Conservation (phyloP, 805 yeast species). For the Candida endomychidarum region DNA sequence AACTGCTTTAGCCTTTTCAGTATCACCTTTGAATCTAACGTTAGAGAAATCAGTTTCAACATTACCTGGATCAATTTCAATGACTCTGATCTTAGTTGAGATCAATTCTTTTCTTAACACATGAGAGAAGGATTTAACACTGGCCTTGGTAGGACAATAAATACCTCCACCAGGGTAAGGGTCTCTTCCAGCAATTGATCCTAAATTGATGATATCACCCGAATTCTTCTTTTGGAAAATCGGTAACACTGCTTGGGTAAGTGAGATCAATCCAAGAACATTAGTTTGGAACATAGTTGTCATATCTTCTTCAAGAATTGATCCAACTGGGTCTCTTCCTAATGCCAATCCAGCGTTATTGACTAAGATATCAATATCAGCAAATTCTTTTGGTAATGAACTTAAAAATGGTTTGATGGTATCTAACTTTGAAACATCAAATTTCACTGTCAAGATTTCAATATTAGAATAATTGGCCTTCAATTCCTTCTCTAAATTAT, state of each 20-base stretch:
- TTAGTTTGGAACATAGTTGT: conserved; percentile 80
- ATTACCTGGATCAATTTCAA: conserved; percentile 76
- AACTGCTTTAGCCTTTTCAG: conserved; percentile 58
- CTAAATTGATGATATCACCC: conserved; percentile 74
- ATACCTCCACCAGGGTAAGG: conserved; percentile 79
- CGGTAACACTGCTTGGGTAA: conserved; percentile 78
- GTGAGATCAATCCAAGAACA: conserved; percentile 78
- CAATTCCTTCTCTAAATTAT: conserved; percentile 49
- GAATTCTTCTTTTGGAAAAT: conserved; percentile 66
- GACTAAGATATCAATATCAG: conserved; percentile 61
- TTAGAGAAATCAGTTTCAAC: conserved; percentile 77
- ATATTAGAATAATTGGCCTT: conserved; percentile 48
- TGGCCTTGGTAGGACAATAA: conserved; percentile 71
- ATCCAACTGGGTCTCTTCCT: conserved; percentile 77
- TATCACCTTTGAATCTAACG: conserved; percentile 64
- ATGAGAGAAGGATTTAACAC: conserved; percentile 59
- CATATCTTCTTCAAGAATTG: conserved; percentile 61
- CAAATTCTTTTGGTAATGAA: conserved; percentile 54
- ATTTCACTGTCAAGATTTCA: conserved; percentile 57
- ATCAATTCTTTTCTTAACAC: conserved; percentile 74
- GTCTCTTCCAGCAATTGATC: conserved; percentile 78
- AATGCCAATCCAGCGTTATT: conserved; percentile 81
- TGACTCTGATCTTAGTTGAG: conserved; percentile 65
- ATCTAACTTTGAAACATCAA: conserved; percentile 44
- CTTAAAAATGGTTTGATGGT: conserved; percentile 23